phyloP scores from a whole-genome alignment of 441 rosid species.

The Melastoma candidum region DNA sequence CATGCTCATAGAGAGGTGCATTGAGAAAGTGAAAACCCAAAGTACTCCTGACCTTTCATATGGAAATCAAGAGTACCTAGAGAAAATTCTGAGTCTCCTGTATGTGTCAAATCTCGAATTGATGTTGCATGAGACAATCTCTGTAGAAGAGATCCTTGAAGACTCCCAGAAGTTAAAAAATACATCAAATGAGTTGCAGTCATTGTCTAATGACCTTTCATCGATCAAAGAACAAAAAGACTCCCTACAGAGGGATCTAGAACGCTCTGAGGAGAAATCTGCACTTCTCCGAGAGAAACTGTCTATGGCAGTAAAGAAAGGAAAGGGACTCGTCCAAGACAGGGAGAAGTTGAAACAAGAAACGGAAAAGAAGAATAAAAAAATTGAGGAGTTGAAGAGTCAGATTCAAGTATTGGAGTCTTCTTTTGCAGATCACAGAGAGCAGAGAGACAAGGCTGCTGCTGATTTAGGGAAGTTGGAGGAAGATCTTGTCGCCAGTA shows the following conservation, averaged over 20 bases:
- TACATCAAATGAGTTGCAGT: constrained; percentile 9
- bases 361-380: constrained; percentile 58
- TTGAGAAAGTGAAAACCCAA: constrained; percentile 45
- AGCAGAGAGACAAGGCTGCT: constrained; percentile 44
- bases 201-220: constrained; percentile 5
- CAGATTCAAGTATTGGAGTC: constrained; percentile 49
- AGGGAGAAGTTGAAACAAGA: constrained; percentile 57
- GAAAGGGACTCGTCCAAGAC: constrained; percentile 90
- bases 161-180: constrained; percentile 26
- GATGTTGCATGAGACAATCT: constrained; percentile 47
- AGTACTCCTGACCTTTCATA: constrained; percentile 23
- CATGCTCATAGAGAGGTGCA: constrained; percentile 42
- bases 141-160: constrained; percentile 48
- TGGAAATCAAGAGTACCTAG: constrained; percentile 32
- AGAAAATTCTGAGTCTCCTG: constrained; percentile 56
- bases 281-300: constrained; percentile 70
- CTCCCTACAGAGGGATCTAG: constrained; percentile 53
- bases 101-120: constrained; percentile 57
- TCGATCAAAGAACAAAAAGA: constrained; percentile 40
- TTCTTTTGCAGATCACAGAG: constrained; percentile 37
- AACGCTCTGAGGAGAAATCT: constrained; percentile 77
- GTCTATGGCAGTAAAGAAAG: constrained; percentile 94
- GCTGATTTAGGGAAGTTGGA: constrained; percentile 55
- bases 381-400: constrained; percentile 55
- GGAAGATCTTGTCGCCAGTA: constrained; percentile 42